Conservation (phyloP, 2,329 filamentous ascomycete species). For the Xylaria polymorpha region DNA sequence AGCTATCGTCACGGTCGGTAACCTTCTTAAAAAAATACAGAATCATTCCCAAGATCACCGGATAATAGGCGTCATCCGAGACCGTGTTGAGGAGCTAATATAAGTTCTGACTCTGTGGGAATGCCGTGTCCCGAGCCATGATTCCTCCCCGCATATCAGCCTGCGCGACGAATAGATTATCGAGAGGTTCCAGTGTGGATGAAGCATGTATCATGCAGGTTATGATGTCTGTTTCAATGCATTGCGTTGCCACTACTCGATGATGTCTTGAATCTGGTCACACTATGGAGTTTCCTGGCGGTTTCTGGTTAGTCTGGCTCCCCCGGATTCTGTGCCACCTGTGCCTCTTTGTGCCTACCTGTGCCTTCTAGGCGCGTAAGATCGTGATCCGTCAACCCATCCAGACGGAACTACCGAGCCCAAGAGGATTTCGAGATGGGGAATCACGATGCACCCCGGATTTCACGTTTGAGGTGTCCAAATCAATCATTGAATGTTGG, state of each 20-base stretch:
- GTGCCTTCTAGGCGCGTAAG: neutral
- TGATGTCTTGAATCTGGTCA: neutral
- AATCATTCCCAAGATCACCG: neutral
- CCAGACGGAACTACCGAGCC: neutral
- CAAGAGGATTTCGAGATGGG: neutral
- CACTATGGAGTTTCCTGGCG: neutral
- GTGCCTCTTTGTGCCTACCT: neutral
- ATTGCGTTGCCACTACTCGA: neutral
- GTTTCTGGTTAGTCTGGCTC: neutral
- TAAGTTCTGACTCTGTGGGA: neutral
- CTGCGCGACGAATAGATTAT: neutral
- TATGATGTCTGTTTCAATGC: neutral
- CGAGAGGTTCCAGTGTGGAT: neutral
- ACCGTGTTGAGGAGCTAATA: neutral
- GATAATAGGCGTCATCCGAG: neutral
- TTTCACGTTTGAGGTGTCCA: conserved; percentile 9
- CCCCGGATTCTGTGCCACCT: neutral
- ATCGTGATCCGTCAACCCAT: neutral
- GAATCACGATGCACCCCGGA: neutral
- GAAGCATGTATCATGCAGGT: neutral
- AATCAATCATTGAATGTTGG: neutral
- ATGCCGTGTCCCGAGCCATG: neutral
- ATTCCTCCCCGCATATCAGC: neutral
- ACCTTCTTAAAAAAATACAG: neutral
- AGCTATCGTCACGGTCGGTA: neutral